These are phyloP conservation scores for Yamadazyma takamatsuzukensis DNA, from an alignment of 805 yeast species.

Conservation along the genomic window DNA sequence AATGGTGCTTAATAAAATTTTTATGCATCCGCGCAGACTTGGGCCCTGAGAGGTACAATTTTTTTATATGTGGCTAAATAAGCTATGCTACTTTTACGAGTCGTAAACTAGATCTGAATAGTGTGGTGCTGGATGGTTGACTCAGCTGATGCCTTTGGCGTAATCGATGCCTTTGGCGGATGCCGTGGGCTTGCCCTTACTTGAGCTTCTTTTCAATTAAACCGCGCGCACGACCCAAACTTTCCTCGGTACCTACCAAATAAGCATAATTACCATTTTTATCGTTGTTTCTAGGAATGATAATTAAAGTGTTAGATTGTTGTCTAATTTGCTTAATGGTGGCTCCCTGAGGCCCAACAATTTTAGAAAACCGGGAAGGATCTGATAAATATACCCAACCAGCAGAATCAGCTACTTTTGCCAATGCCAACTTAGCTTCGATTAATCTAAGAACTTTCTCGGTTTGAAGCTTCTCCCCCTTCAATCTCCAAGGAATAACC, in stretches of 20 bases:
- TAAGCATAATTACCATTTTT: conserved; percentile 50
- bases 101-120: too few species aligned
- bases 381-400: conserved; percentile 65
- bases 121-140: too few species aligned
- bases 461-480: conserved; percentile 48
- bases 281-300: conserved; percentile 60
- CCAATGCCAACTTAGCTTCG: conserved; percentile 45
- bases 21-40: too few species aligned
- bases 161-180: too few species aligned
- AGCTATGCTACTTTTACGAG: too few species aligned
- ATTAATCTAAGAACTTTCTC: conserved; percentile 51
- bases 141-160: too few species aligned
- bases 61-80: too few species aligned
- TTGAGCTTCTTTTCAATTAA: conserved; percentile 19
- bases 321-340: conserved; percentile 60
- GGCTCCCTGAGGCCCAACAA: conserved; percentile 77
- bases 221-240: conserved; percentile 36
- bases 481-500: conserved; percentile 64
- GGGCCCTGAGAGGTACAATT: too few species aligned
- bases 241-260: conserved; percentile 57
- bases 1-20: too few species aligned
- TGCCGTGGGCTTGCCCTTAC: too few species aligned
- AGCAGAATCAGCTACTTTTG: conserved; percentile 41
- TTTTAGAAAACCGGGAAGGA: conserved; percentile 50
- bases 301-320: conserved; percentile 53